Evolutionary conservation across 371 early-diverging fungal genomes (phyloP).

Genomic region (Vairimorpha apis): DNA sequence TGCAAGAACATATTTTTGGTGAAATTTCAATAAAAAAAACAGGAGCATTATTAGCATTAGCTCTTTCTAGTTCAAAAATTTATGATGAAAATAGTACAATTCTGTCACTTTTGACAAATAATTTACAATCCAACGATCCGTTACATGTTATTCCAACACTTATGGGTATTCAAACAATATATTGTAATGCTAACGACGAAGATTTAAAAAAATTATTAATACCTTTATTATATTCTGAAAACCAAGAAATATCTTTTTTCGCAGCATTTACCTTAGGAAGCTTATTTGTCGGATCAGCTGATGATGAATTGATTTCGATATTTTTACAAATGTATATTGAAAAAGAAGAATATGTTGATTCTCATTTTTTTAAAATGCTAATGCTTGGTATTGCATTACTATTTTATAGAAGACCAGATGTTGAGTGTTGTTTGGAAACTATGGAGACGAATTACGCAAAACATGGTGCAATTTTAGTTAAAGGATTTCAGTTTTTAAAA

Average conservation of each 20-base stretch:
- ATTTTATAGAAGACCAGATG: constrained; percentile 49
- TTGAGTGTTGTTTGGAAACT: constrained; percentile 30
- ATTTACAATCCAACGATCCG: constrained; percentile 27
- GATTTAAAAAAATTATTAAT: constrained; percentile 13
- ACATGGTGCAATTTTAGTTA: constrained; percentile 36
- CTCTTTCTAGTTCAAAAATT: constrained; percentile 37
- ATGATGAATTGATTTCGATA: constrained; percentile 45
- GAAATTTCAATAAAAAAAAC: constrained; percentile 38
- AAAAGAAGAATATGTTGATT: constrained; percentile 25
- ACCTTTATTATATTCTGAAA: constrained; percentile 40
- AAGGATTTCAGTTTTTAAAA: constrained; percentile 49
- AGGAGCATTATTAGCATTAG: constrained; percentile 50
- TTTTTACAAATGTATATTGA: constrained; percentile 46
- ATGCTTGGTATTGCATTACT: constrained; percentile 58
- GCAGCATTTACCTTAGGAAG: constrained; percentile 52
- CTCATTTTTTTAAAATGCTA: constrained; percentile 45
- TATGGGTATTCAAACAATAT: constrained; percentile 39
- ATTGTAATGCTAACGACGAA: constrained; percentile 31
- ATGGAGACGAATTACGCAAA: constrained; percentile 17
- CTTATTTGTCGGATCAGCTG: constrained; percentile 44
- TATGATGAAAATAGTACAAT: constrained; percentile 53
- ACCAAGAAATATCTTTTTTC: constrained; percentile 40
- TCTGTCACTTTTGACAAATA: constrained; percentile 42
- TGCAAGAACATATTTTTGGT: constrained; percentile 55
- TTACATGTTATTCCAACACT: constrained; percentile 45